phyloP scores from a whole-genome alignment of 148 eudicot species.

The Hydrangea macrophylla region DNA sequence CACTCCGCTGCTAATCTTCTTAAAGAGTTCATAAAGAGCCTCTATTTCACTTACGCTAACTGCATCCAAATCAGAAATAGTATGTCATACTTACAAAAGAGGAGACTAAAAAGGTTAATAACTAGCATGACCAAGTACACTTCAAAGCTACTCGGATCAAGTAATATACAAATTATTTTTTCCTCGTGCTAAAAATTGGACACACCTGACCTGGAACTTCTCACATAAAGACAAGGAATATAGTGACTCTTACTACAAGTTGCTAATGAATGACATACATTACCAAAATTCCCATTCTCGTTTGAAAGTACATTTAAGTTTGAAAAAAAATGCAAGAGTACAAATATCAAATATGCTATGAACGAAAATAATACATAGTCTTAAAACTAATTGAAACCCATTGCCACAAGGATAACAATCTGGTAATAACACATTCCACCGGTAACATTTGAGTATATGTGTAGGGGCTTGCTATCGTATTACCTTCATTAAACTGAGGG shows the following conservation, averaged over 20 bases:
- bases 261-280: not conserved
- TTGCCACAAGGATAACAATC: too few relatives aligned
- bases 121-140: not conserved
- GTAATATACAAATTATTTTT: not conserved
- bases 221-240: not conserved
- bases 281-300: not conserved
- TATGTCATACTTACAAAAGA: not conserved
- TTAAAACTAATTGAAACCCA: not conserved
- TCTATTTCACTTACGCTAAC: conserved; percentile 98
- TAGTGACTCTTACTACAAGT: not conserved
- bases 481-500: too few relatives aligned
- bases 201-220: not conserved
- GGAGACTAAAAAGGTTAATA: not conserved
- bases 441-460: too few relatives aligned
- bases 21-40: conserved; percentile 92
- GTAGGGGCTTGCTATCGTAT: too few relatives aligned
- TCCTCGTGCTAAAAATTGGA: not conserved
- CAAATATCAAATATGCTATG: too few relatives aligned
- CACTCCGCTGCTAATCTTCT: conserved; percentile 94
- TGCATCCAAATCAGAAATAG: conserved; percentile 36
- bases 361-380: not conserved
- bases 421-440: too few relatives aligned
- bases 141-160: not conserved
- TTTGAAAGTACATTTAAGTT: too few relatives aligned
- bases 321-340: too few relatives aligned